Base-by-base conservation (phyloP, 331 rosid genomes). In the Cydonia oblonga region DNA sequence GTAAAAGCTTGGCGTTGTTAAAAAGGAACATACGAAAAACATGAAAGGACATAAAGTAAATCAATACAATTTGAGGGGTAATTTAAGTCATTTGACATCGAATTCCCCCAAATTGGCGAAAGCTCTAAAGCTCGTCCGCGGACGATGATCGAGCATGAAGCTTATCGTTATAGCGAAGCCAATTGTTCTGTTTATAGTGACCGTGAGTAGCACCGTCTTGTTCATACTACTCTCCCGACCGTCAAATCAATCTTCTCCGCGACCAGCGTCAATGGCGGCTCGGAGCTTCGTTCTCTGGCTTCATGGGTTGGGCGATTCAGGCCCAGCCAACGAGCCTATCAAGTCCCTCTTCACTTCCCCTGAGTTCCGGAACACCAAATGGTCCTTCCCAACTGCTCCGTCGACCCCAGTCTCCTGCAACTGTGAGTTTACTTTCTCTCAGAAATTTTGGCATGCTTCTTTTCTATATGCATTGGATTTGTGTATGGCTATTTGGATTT, bases 331-430 rank as follows among this genome's bases (percentile, higher is more conserved):
- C 74, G 92, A 93, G 79, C 91, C 97, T 74, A 89, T 93, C 77
- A 91, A 81, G 81, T 75, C 82, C 53, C 70, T 89, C 29, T 93
- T 93, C 96, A 81, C 90, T 70, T 89, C 98, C 51, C 88, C 92
- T 23, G 71, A 82, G 80, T 93, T 93, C 66, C 69, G 69, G 66
- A 76, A 66, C 86, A 75, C 98, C 35, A 77, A 68, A 52, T 93
- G 98, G 98, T 80, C 86, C 60, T 93, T 93, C 76, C 98, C 98
- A 65, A 86, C 96, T 59, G 96, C 97, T 51, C 96, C 98, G 58
- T 46, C 71, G 30, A 86, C 80, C 72, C 92, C 91, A 2, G 98
- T 93, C 81, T 79, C 98, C 28, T 89, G 97, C 87, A 91, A 87
- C 77, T 28, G 97, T 91, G 77, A 59, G 88, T 80, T 57, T 28